Base-by-base conservation (phyloP, 2,329 filamentous ascomycete genomes). In the Pyricularia grisea region DNA sequence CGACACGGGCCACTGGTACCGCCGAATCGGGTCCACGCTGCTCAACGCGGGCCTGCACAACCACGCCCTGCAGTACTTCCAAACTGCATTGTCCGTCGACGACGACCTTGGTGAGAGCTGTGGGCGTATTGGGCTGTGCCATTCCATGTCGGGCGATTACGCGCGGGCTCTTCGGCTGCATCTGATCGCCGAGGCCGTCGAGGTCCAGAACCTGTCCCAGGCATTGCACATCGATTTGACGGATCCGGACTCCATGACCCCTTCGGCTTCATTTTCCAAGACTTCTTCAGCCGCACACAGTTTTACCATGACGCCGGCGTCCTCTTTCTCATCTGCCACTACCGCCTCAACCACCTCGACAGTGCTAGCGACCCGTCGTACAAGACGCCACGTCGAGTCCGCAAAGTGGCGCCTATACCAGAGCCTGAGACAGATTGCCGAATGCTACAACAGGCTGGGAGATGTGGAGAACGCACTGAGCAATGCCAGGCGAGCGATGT, bases 61-160 rank as follows among this genome's bases (percentile, higher is more conserved):
- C 67, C 58, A 58, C 9, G 67, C 67, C 4, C 27, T 64, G 14
- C 33, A 36, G 31, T 68, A 64, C n/a, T 65, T 68, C 17, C 55
- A 68, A 33, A 68, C 31, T n/a, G 67, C 67, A 2, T 25, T 68
- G 20, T 81, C 87, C 78, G 83, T 86, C 73, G 71, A 72, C 7
- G 77, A 79, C 68, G 85, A 86, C 73, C 75, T 84, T 9, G 85
- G 86, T 66, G 87, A 86, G 72, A 81, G 85, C 70, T 90, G 88
- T 74, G 88, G 88, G 64, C 83, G 88, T 71, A 91, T 68, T 10
- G 67, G 67, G 23, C 60, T 68, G 10, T 68, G 87, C 27, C 67
- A 65, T 28, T 33, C 67, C 20, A n/a, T 65, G 31, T 64, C 33
- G 2, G 67, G 67, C 31, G 60, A 68, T 33, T 65, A 61, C 20